Conservation (phyloP, 2,329 filamentous ascomycete species). For the Fusarium sambucinum region DNA sequence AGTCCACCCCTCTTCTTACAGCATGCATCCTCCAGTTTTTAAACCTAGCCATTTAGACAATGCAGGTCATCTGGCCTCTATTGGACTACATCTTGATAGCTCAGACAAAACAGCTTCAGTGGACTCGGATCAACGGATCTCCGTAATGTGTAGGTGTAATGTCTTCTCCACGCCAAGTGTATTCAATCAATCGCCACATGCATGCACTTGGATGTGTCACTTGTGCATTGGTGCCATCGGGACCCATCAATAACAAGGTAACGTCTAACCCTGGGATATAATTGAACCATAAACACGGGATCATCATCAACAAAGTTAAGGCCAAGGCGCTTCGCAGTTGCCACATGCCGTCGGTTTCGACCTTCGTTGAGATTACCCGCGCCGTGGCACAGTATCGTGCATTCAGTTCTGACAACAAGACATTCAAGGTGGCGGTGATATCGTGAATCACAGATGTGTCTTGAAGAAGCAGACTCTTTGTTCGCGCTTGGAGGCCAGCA, state of each 20-base stretch:
- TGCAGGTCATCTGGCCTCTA: background rate
- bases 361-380: background rate
- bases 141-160: background rate
- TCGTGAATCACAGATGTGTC: rapidly evolving
- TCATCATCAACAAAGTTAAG: background rate
- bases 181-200: background rate
- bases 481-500: rapidly evolving
- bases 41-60: background rate
- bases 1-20: background rate
- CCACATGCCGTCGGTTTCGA: background rate
- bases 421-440: background rate
- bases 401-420: background rate
- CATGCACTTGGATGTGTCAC: background rate
- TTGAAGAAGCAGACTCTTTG: background rate
- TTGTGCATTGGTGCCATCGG: background rate
- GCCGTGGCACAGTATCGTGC: background rate
- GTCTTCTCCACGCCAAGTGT: constrained; percentile 14
- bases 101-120: background rate
- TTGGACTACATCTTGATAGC: background rate
- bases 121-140: constrained; percentile 1
- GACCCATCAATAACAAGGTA: background rate
- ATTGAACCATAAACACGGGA: background rate
- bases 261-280: background rate
- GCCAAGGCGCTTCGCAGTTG: background rate
- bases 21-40: rapidly evolving